These are phyloP conservation scores for Cladosporium colombiae DNA, from an alignment of 2,329 filamentous ascomycete genomes.

Conservation along the genomic window DNA sequence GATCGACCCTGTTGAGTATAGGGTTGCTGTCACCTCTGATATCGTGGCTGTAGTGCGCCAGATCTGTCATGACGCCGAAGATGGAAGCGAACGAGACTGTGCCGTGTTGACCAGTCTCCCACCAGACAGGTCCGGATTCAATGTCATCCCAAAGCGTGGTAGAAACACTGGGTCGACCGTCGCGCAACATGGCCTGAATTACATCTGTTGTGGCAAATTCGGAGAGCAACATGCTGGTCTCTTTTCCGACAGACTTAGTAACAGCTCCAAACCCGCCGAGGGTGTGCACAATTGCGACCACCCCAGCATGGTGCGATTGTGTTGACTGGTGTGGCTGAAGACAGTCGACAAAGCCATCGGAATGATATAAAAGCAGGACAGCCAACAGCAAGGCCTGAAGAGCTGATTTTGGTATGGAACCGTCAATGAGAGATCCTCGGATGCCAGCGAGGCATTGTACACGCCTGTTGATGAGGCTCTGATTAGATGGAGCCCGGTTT, in stretches of 20 bases:
- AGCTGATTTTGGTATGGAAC: constrained; percentile 1
- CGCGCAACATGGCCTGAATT: constrained; percentile 12
- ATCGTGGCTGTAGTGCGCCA: constrained; percentile 15
- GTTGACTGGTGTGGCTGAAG: constrained; percentile 15
- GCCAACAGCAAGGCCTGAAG: constrained; percentile 14
- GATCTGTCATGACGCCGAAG: constrained; percentile 15
- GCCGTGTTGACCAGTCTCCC: constrained; percentile 11
- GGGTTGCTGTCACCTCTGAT: not conserved
- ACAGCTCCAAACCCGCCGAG: constrained; percentile 15
- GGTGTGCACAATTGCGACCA: constrained; percentile 13
- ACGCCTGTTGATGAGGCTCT: constrained; percentile 17
- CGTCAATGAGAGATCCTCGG: constrained; percentile 2
- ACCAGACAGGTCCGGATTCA: constrained; percentile 17
- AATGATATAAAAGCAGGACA: constrained; percentile 17
- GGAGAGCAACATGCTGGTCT: constrained; percentile 14
- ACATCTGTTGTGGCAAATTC: constrained; percentile 18
- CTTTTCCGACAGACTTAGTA: not conserved
- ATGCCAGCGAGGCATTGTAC: constrained; percentile 15
- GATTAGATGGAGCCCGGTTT: constrained; percentile 9
- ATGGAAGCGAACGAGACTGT: constrained; percentile 13
- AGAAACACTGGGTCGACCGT: constrained; percentile 2
- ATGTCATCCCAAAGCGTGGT: not conserved
- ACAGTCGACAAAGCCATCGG: constrained; percentile 18
- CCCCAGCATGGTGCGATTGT: constrained; percentile 16
- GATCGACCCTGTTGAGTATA: constrained; percentile 8